Evolutionary conservation across 2,329 filamentous ascomycete species (phyloP), one percentile per base, ranked within the genome.

Genomic region (Penicillium sclerotigenum): DNA sequence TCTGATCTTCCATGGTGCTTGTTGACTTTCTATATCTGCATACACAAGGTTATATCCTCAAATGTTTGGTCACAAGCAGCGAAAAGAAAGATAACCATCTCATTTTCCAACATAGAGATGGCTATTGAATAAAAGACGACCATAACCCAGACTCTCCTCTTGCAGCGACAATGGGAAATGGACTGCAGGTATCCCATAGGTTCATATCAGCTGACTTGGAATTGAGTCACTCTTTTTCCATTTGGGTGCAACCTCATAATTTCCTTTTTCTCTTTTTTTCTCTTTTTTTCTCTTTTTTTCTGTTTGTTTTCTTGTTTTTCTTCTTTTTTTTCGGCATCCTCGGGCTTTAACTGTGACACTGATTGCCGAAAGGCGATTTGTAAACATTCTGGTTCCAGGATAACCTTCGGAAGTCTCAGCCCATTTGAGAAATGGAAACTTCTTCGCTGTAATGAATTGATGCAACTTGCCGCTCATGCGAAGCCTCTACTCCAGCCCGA

Each of bases 161-260:
- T 55, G 47, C 53, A 45, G 43, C 20, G 33, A 56, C 47, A 56
- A 56, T 56, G 47, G 53, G 48, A 65, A 59, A 37, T 16, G 52
- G 50, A 26, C 62, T 59, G 62, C 63, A 63, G 52, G 54, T 52
- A 56, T 45, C 59, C 48, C 36, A 52, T 28, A 41, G 14, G n/a
- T 53, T 37, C 37, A 46, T 63, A 47, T 65, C 60, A 63, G 61
- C 63, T 63, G 63, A 65, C 60, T 53, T 49, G 40, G 18, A 34
- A 52, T 20, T 18, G 18, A 48, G 46, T 49, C 26, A 26, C 20
- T 31, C 26, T 13, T 20, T 42, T 42, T 5, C 8, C 22, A 26
- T 36, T 36, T n/a, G 43, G 18, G 52, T 54, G 22, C 36, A 36
- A 50, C 45, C 22, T 28, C 28, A 29, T 24, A 13, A n/a, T 42